These are phyloP conservation scores for Dictyostelium firmibasis DNA, from an alignment of 78 protist species.

Conservation along the genomic window DNA sequence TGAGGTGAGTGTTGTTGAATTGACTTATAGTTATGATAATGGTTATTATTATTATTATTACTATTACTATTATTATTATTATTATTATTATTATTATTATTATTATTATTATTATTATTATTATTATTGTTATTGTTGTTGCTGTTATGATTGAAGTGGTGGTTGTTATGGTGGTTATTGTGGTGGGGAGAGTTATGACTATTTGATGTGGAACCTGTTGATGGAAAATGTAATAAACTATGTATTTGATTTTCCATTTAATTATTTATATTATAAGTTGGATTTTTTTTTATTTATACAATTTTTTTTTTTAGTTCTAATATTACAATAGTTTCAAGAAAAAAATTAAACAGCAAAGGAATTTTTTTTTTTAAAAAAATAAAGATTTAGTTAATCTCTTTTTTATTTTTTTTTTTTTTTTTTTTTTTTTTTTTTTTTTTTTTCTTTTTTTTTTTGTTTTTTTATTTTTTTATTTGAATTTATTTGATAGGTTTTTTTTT, in stretches of 20 bases:
- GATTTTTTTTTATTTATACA: neutral
- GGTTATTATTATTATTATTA: neutral
- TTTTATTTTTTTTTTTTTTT: too few species aligned
- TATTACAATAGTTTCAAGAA: neutral
- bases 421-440: too few species aligned
- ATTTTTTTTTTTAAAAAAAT: too few species aligned
- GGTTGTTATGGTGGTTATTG: neutral
- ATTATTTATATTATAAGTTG: too few species aligned
- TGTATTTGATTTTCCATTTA: neutral
- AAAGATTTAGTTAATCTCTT: neutral
- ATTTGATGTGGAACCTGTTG: neutral
- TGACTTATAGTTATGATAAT: neutral
- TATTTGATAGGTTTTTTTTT: neutral
- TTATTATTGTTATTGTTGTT: too few species aligned
- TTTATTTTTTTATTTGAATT: too few species aligned
- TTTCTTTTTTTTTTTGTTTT: too few species aligned
- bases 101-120: neutral
- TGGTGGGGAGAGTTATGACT: too few species aligned
- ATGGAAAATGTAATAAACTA: neutral
- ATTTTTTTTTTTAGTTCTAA: too few species aligned
- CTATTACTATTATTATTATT: too few species aligned
- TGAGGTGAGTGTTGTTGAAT: conserved; percentile 31
- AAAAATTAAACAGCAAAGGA: neutral
- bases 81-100: neutral
- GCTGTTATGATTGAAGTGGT: too few species aligned